These are phyloP conservation scores for Exophiala xenobiotica DNA, from an alignment of 2,329 filamentous ascomycete genomes.

Conservation along the genomic window DNA sequence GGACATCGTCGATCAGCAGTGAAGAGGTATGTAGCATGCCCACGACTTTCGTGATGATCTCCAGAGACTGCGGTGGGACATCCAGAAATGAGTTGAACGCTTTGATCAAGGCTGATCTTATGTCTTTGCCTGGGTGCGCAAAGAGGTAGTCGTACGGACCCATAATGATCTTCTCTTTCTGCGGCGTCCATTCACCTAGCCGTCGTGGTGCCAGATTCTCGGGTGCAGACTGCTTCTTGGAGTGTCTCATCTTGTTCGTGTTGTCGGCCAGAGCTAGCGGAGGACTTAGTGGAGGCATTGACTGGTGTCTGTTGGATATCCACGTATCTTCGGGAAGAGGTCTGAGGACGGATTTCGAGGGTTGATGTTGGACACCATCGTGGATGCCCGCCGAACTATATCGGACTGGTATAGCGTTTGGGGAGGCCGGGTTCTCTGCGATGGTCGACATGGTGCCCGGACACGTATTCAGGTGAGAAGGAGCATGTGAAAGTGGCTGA, in stretches of 20 bases:
- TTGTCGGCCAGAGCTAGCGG: constrained; percentile 9
- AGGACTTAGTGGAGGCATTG: constrained; percentile 12
- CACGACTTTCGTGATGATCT: constrained; percentile 45
- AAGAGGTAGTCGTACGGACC: constrained; percentile 48
- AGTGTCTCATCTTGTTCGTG: constrained; percentile 26
- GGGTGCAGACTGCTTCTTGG: constrained; percentile 24
- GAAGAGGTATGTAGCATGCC: constrained; percentile 49
- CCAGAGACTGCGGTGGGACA: constrained; percentile 42
- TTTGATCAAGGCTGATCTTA: constrained; percentile 45
- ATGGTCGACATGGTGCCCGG: constrained; percentile 18
- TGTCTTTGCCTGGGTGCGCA: constrained; percentile 46
- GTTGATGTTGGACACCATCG: constrained; percentile 35
- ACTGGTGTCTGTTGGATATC: constrained; percentile 47
- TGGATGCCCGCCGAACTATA: constrained; percentile 64
- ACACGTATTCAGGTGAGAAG: not conserved
- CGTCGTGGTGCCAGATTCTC: constrained; percentile 15
- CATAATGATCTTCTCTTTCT: constrained; percentile 45
- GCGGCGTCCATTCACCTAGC: constrained; percentile 28
- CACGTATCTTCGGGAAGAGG: constrained; percentile 63
- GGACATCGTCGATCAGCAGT: constrained; percentile 51
- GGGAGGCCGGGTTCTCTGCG: constrained; percentile 43
- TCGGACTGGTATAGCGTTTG: constrained; percentile 68
- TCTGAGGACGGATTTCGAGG: constrained; percentile 45
- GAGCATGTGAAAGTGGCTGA: constrained; percentile 18
- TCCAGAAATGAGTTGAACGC: constrained; percentile 47